phyloP scores from a whole-genome alignment of 2,329 filamentous ascomycete species.

The Trichoderma brevicompactum region DNA sequence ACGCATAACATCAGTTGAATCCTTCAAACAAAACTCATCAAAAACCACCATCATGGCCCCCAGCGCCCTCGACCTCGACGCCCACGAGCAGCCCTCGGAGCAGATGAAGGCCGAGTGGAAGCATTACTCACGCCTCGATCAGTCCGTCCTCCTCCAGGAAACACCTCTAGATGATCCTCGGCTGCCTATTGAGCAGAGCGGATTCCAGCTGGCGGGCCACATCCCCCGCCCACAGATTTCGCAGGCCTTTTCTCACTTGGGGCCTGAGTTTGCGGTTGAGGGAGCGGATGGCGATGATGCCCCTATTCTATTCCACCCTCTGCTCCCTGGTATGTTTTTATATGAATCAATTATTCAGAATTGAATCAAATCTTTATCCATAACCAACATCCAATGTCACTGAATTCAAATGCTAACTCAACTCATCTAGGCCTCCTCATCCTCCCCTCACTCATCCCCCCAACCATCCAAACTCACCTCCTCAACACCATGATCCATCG shows the following conservation, averaged over 20 bases:
- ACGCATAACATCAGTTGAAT: too few species aligned
- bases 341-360: constrained; percentile 7
- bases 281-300: constrained; percentile 41
- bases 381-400: neutral
- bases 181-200: constrained; percentile 42
- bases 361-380: neutral
- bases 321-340: constrained; percentile 68
- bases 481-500: constrained; percentile 75
- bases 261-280: constrained; percentile 40
- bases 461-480: constrained; percentile 68
- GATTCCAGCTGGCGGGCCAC: constrained; percentile 52
- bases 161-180: constrained; percentile 61
- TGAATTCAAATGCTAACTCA: neutral
- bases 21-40: neutral
- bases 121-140: constrained; percentile 65
- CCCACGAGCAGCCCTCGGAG: constrained; percentile 77
- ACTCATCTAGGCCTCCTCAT: constrained; percentile 71
- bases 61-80: constrained; percentile 61
- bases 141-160: constrained; percentile 55
- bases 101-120: constrained; percentile 76
- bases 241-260: constrained; percentile 50
- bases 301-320: constrained; percentile 65
- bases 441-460: constrained; percentile 74
- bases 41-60: constrained; percentile 34
- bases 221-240: constrained; percentile 51